phyloP scores from a whole-genome alignment of 352 stramenopile genomes.

The Pythium coloratum region DNA sequence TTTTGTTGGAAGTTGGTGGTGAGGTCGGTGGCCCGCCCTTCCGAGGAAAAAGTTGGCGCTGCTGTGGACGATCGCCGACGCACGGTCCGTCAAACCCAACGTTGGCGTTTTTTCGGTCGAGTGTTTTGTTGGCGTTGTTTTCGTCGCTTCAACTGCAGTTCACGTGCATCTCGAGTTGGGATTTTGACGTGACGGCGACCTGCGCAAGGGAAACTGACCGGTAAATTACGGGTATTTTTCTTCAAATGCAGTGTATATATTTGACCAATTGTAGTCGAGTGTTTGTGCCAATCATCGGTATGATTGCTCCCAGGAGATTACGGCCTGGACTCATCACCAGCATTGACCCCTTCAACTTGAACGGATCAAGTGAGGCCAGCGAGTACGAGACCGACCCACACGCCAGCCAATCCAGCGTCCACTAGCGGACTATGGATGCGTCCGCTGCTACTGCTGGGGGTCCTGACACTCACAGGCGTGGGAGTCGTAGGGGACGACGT shows the following conservation, averaged over 20 bases:
- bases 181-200: constrained; percentile 6
- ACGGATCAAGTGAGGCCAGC: background rate
- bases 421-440: no score
- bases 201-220: background rate
- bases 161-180: background rate
- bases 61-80: constrained; percentile 1
- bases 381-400: no score
- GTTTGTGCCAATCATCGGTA: background rate
- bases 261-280: background rate
- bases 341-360: no score
- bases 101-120: constrained; percentile 1
- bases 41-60: constrained; percentile 2
- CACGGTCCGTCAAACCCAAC: constrained; percentile 2
- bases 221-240: background rate
- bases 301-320: background rate
- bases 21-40: background rate
- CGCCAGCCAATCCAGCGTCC: no score
- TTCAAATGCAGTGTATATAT: background rate
- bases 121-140: background rate
- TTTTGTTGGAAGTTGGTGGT: background rate
- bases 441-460: background rate
- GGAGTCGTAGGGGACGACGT: no score
- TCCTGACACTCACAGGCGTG: background rate
- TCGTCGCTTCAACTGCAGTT: constrained; percentile 5
- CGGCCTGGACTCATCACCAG: no score